Evolutionary conservation across 495 filamentous ascomycete species (phyloP).

Genomic region (Aspergillus carlsbadensis): DNA sequence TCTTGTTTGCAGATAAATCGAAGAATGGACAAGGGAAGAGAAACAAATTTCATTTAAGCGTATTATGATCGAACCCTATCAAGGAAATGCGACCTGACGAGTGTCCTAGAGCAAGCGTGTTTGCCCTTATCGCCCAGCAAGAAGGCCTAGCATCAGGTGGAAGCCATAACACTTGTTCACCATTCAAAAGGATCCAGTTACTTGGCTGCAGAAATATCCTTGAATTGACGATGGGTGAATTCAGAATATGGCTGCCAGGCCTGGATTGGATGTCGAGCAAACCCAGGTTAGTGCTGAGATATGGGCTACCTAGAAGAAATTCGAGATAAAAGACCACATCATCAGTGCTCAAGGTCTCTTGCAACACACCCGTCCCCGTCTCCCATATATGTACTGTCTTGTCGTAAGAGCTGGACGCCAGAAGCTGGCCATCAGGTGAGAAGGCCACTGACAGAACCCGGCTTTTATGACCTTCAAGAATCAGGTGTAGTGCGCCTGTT

Average conservation of each 20-base stretch:
- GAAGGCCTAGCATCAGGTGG: background rate
- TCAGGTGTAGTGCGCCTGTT: background rate
- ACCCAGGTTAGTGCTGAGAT: background rate
- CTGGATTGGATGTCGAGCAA: background rate
- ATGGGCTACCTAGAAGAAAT: background rate
- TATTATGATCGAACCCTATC: background rate
- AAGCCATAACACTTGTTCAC: background rate
- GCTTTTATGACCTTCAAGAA: too few species aligned
- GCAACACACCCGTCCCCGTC: background rate
- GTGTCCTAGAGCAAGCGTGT: background rate
- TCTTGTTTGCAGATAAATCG: constrained; percentile 4
- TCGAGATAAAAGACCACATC: background rate
- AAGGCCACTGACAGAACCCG: too few species aligned
- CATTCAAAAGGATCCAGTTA: background rate
- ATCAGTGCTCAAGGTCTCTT: background rate
- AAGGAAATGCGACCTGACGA: constrained; percentile 4
- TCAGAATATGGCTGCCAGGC: background rate
- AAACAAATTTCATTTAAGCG: background rate
- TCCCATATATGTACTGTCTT: background rate
- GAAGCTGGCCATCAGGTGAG: background rate
- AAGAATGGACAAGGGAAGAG: background rate
- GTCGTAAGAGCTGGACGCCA: background rate
- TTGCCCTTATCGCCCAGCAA: background rate
- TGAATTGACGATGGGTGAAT: background rate
- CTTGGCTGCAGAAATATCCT: background rate